These are phyloP conservation scores for Lodderomyces beijingensis DNA, from an alignment of 1,139 yeast species.

Conservation along the genomic window DNA sequence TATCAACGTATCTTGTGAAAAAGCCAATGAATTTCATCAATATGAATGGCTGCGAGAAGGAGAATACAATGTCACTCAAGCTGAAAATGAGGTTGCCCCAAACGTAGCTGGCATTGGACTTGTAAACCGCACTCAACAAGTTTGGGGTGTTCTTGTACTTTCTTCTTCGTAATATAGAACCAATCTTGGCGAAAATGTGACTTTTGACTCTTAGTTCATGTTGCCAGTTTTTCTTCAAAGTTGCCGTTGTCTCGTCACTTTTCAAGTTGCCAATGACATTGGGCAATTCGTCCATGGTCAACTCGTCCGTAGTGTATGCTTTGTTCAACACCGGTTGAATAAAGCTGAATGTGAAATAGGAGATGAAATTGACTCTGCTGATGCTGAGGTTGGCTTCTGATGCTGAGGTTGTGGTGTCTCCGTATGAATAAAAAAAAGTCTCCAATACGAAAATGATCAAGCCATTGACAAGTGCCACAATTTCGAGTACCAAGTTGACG, in stretches of 20 bases:
- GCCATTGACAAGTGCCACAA: slow-evolving; percentile 21
- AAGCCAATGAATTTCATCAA: slow-evolving; percentile 29
- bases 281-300: slow-evolving; percentile 20
- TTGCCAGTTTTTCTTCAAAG: slow-evolving; percentile 9
- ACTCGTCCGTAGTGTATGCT: slow-evolving; percentile 19
- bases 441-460: slow-evolving; percentile 35
- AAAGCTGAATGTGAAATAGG: slow-evolving; percentile 22
- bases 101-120: slow-evolving; percentile 9
- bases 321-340: slow-evolving; percentile 21
- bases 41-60: slow-evolving; percentile 27
- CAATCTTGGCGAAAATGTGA: slow-evolving; percentile 7
- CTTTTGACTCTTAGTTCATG: slow-evolving; percentile 7
- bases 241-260: slow-evolving; percentile 9
- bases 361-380: slow-evolving; percentile 16
- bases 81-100: slow-evolving; percentile 14
- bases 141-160: slow-evolving; percentile 10
- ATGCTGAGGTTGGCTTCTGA: background rate
- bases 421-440: slow-evolving; percentile 21
- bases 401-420: background rate
- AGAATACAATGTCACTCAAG: slow-evolving; percentile 17
- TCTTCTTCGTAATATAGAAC: slow-evolving; percentile 8
- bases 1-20: slow-evolving; percentile 15
- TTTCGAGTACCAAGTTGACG: slow-evolving; percentile 17
- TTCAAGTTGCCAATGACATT: slow-evolving; percentile 12
- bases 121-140: slow-evolving; percentile 8